These are phyloP conservation scores for Xylaria multiplex DNA, from an alignment of 2,329 filamentous ascomycete genomes.

Conservation along the genomic window DNA sequence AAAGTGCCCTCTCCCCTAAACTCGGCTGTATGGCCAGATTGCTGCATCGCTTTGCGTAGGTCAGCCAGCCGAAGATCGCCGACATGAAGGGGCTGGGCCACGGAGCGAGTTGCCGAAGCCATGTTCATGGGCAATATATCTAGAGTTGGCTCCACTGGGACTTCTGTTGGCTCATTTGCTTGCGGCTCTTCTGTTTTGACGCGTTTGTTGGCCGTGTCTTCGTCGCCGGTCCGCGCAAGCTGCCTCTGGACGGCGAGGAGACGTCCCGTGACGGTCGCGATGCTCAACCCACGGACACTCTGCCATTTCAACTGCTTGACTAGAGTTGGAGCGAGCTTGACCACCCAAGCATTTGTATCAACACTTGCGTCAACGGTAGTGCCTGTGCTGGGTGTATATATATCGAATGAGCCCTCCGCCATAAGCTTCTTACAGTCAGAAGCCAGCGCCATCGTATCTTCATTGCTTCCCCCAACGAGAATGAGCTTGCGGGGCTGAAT, in stretches of 20 bases:
- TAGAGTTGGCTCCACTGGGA: conserved; percentile 58
- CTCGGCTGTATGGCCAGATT: conserved; percentile 84
- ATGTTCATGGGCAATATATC: conserved; percentile 67
- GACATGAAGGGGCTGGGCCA: conserved; percentile 90
- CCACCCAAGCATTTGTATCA: conserved; percentile 96
- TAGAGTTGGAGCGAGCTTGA: conserved; percentile 86
- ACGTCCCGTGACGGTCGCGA: conserved; percentile 90
- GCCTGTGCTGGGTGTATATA: conserved; percentile 84
- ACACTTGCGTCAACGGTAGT: conserved; percentile 86
- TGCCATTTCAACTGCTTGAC: conserved; percentile 94
- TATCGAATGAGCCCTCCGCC: conserved; percentile 68
- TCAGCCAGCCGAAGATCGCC: conserved; percentile 92
- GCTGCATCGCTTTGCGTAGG: conserved; percentile 83
- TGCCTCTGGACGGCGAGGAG: conserved; percentile 55
- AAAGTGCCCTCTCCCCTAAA: conserved; percentile 93
- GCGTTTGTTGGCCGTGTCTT: conserved; percentile 60
- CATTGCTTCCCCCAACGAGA: conserved; percentile 80
- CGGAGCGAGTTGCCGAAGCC: conserved; percentile 77
- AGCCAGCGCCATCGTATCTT: conserved; percentile 82
- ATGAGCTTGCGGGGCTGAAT: conserved; percentile 96
- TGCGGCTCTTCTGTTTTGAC: conserved; percentile 56
- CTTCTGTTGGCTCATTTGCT: conserved; percentile 37
- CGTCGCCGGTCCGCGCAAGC: conserved; percentile 60
- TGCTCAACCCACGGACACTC: conserved; percentile 86
- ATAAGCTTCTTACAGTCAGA: conserved; percentile 79